A percentile compares a stretch with the other conserved stretches of the same genome.
phyloP scores from a whole-genome alignment of 2,329 filamentous ascomycete genomes.

The Fusarium sp. region DNA sequence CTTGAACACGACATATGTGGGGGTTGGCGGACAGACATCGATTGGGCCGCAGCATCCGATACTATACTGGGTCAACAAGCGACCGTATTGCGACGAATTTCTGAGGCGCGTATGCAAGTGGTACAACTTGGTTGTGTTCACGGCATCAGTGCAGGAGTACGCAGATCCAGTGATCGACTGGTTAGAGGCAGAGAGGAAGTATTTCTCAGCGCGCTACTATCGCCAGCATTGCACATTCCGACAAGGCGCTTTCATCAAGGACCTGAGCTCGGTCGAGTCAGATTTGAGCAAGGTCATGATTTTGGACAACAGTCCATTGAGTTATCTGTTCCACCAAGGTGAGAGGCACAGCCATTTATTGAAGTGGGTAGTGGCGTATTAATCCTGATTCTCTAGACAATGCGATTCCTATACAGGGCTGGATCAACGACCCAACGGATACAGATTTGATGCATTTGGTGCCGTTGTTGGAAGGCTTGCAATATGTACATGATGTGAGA shows the following conservation, averaged over 20 bases:
- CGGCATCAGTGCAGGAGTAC: conserved; percentile 97
- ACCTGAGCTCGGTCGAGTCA: conserved; percentile 94
- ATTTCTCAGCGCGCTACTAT: conserved; percentile 94
- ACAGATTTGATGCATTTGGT: conserved; percentile 94
- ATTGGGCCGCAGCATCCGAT: conserved; percentile 88
- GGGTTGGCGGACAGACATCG: conserved; percentile 75
- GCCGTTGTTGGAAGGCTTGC: conserved; percentile 91
- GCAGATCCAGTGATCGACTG: conserved; percentile 99
- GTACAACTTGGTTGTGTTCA: conserved; percentile 98
- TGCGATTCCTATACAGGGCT: conserved; percentile 98
- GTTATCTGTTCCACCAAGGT: conserved; percentile 98
- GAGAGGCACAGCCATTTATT: no score
- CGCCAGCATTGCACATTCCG: conserved; percentile 96
- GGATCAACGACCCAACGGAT: conserved; percentile 99
- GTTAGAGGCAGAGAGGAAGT: conserved; percentile 97
- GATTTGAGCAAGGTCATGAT: conserved; percentile 99
- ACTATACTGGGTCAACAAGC: conserved; percentile 98
- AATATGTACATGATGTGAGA: conserved; percentile 96
- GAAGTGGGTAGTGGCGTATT: conserved; percentile 4
- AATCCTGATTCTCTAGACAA: conserved; percentile 76
- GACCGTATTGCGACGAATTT: conserved; percentile 97
- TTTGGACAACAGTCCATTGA: conserved; percentile 96
- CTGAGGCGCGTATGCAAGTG: conserved; percentile 93
- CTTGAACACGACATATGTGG: conserved; percentile 80
- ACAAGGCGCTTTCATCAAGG: conserved; percentile 98